phyloP scores from a whole-genome alignment of 371 early-diverging fungal genomes.

The Amoeboaphelidium occidentale region DNA sequence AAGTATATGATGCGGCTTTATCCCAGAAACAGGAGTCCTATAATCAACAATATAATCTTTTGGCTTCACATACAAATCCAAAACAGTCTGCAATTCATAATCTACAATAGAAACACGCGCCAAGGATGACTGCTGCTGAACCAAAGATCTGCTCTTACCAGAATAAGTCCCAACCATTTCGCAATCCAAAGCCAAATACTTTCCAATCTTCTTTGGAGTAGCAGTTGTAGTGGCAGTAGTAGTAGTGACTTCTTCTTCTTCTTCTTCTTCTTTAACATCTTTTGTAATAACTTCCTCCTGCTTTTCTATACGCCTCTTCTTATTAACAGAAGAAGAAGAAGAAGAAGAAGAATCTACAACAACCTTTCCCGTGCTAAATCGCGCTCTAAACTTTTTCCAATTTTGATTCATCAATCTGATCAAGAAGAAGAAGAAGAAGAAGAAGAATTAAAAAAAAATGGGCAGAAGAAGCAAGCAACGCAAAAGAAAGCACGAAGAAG shows the following conservation, averaged over 20 bases:
- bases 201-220: conserved; percentile 24
- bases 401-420: too few species aligned
- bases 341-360: too few species aligned
- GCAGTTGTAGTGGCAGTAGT: neutral
- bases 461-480: too few species aligned
- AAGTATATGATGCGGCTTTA: conserved; percentile 50
- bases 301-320: too few species aligned
- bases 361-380: too few species aligned
- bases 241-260: neutral
- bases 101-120: conserved; percentile 84
- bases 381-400: too few species aligned
- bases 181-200: conserved; percentile 83
- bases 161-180: conserved; percentile 68
- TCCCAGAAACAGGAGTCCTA: conserved; percentile 75
- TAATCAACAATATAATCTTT: conserved; percentile 66
- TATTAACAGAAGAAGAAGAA: too few species aligned
- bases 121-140: conserved; percentile 55
- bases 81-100: conserved; percentile 54
- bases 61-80: conserved; percentile 66
- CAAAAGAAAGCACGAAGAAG: too few species aligned
- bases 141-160: conserved; percentile 4
- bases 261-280: neutral
- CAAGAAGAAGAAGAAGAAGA: too few species aligned
- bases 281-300: too few species aligned
- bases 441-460: too few species aligned